A percentile compares a stretch with the other conserved stretches of the same genome.
Conservation (phyloP, 345 rosid species). For the Syzygium jambos region DNA sequence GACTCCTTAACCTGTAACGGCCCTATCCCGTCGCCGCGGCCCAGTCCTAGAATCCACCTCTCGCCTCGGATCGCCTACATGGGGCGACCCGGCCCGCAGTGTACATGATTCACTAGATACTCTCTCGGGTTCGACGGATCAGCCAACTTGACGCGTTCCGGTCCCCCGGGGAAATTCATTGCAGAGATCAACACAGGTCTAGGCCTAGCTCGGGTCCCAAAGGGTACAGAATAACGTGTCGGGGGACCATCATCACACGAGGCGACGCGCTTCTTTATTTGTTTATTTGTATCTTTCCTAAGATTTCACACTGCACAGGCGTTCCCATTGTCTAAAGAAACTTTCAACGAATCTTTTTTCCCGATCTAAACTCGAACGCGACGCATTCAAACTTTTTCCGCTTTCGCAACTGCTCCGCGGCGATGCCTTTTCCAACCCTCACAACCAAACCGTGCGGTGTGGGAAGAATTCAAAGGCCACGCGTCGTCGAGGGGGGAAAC, state of each 20-base stretch:
- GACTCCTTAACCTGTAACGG: not conserved
- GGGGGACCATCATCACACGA: not conserved
- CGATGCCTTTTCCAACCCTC: not conserved
- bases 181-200: not conserved
- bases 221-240: not conserved
- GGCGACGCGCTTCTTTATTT: not conserved
- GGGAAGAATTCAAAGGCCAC: not conserved
- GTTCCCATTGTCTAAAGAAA: not conserved
- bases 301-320: not conserved
- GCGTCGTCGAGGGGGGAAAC: not conserved
- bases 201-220: not conserved
- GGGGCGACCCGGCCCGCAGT: slow-evolving; percentile 3
- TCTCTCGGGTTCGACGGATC: not conserved
- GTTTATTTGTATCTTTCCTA: not conserved
- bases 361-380: not conserved
- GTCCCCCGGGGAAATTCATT: not conserved
- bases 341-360: not conserved
- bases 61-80: slow-evolving; percentile 38
- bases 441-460: not conserved
- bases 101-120: not conserved
- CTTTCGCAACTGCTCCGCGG: not conserved
- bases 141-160: not conserved
- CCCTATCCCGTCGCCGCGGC: slow-evolving; percentile 52
- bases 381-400: not conserved
- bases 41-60: slow-evolving; percentile 29